Base-by-base conservation (phyloP, 495 filamentous ascomycete genomes). In the Penicillium robsamsonii region DNA sequence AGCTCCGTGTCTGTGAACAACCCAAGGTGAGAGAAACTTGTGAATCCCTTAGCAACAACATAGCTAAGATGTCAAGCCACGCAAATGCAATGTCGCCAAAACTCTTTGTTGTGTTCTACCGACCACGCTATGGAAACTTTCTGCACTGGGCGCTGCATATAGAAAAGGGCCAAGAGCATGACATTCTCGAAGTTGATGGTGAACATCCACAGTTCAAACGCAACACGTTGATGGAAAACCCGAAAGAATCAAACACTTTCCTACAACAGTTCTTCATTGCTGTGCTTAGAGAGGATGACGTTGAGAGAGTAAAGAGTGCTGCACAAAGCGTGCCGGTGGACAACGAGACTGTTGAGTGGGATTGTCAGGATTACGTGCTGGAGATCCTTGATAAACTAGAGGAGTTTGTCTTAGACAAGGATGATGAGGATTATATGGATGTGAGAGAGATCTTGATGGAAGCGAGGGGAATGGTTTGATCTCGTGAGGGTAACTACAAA, bases 341-440 rank as follows among this genome's bases (percentile, higher is more conserved):
- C 12, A 44, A 44, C 4, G 42, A 44, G 42, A 44, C 42, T 7
- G 2, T 44, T 44, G 42, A 44, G 10, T 44, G 42, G 42, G 42
- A 44, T n/a, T 44, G 42, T 25, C 42, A 44, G 20, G 42, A 44
- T 27, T 44, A 44, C n/a, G 42, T 44, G 11, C 22, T 44, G 22
- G 42, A 44, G 22, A 20, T 44, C 5, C 42, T 44, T 6, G 42
- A 44, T 13, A 15, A 15, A 44, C 12, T 27, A n/a, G 11, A 25
- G 8, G 42, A 44, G 12, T 9, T 15, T 22, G 3, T 44, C 9
- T 44, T 44, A 12, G 42, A 44, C 17, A 24, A 24, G 17, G 42
- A 44, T 27, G 42, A 44, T 20, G 42, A 22, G 12, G 42, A 44
- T 8, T 44, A 44, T n/a, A 25, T 27, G 4, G 42, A 44, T 13